A percentile compares a stretch with the other conserved stretches of the same genome.
Conservation (phyloP, 805 yeast genomes). For the Pichia thaimueangensis region DNA sequence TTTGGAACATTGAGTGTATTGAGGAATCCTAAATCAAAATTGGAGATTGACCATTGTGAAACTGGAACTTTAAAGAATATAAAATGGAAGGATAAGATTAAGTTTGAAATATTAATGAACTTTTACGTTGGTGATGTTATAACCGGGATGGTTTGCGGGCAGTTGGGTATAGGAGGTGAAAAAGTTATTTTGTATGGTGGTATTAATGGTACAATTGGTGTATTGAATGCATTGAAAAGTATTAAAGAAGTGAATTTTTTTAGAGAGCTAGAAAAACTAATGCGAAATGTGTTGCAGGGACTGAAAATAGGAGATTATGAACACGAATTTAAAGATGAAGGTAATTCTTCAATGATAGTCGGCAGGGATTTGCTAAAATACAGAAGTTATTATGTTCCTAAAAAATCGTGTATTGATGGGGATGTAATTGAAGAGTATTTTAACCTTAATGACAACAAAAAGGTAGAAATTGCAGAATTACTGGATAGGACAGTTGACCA, state of each 20-base stretch:
- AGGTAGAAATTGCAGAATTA: constrained; percentile 33
- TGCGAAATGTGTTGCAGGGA: constrained; percentile 34
- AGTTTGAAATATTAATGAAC: constrained; percentile 48
- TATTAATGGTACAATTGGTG: constrained; percentile 75
- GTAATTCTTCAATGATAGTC: constrained; percentile 31
- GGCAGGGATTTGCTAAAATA: constrained; percentile 65
- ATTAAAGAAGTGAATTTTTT: constrained; percentile 57
- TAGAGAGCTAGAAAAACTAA: constrained; percentile 43
- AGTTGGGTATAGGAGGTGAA: constrained; percentile 54
- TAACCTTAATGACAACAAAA: constrained; percentile 29
- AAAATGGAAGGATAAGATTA: background rate
- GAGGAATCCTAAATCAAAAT: constrained; percentile 41
- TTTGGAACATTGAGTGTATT: constrained; percentile 75
- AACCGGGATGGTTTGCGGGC: constrained; percentile 49
- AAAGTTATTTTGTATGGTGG: constrained; percentile 69
- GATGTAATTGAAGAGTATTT: constrained; percentile 65
- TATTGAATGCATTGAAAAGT: constrained; percentile 59
- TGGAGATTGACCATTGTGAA: background rate
- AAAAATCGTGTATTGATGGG: constrained; percentile 75
- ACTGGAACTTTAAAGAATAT: constrained; percentile 12
- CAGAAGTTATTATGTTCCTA: constrained; percentile 79
- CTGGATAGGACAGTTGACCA: constrained; percentile 44
- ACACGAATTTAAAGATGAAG: constrained; percentile 30
- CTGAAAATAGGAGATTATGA: constrained; percentile 18
- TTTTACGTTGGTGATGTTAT: constrained; percentile 67